Evolutionary conservation across 2,329 filamentous ascomycete species (phyloP).

Genomic region (Hypoxylon sp.): DNA sequence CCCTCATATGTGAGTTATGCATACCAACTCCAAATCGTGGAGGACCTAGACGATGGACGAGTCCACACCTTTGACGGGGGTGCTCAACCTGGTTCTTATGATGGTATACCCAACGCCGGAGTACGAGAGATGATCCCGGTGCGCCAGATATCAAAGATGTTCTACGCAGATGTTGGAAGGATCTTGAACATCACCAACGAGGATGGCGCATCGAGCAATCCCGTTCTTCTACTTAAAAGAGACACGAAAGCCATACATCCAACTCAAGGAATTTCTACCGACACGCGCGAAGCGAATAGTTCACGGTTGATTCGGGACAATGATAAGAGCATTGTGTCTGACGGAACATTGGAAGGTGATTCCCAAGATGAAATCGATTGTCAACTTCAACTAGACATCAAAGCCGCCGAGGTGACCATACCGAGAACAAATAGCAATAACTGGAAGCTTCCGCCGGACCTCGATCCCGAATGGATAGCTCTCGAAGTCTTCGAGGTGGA

Average conservation of each 20-base stretch:
- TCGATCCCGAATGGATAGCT: slow-evolving; percentile 91
- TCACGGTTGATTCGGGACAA: slow-evolving; percentile 25
- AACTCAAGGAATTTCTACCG: slow-evolving; percentile 46
- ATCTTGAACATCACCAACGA: slow-evolving; percentile 78
- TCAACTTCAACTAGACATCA: slow-evolving; percentile 54
- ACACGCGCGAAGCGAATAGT: slow-evolving; percentile 58
- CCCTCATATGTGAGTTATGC: slow-evolving; percentile 63
- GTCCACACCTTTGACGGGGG: slow-evolving; percentile 54
- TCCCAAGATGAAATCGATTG: slow-evolving; percentile 57
- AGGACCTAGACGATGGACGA: slow-evolving; percentile 74
- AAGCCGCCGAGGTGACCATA: slow-evolving; percentile 17
- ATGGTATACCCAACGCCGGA: slow-evolving; percentile 54
- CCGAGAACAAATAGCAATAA: slow-evolving; percentile 33
- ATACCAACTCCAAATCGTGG: slow-evolving; percentile 83
- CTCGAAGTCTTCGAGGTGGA: slow-evolving; percentile 83
- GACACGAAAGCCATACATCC: slow-evolving; percentile 66
- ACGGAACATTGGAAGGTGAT: slow-evolving; percentile 42
- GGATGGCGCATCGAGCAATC: slow-evolving; percentile 72
- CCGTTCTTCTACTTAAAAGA: slow-evolving; percentile 77
- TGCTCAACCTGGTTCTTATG: slow-evolving; percentile 46
- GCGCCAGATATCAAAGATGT: slow-evolving; percentile 80
- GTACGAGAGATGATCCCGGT: slow-evolving; percentile 64
- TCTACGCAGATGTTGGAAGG: slow-evolving; percentile 90
- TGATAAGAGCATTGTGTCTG: slow-evolving; percentile 27
- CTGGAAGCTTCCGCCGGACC: slow-evolving; percentile 73